Evolutionary conservation across 2,329 filamentous ascomycete genomes (phyloP), one percentile per base, ranked within the genome.

Genomic region (Exophiala dermatitidis): DNA sequence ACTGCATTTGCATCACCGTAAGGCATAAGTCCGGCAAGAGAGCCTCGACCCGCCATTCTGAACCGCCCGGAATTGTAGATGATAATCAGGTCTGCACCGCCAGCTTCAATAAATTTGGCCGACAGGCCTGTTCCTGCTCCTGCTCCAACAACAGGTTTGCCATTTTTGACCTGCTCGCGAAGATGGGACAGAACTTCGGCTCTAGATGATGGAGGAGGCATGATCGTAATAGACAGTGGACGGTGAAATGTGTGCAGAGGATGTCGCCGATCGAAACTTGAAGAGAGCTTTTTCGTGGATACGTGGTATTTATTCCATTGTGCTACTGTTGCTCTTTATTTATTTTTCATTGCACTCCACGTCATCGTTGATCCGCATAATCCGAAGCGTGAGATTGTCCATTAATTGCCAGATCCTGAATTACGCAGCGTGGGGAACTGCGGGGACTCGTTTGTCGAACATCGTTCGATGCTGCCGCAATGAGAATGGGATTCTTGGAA

Each of bases 21-120:
- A 0, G 84, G 83, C 82, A 86, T 85, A 46, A 86, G 68, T 0
- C 84, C 84, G 0, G 84, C 83, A 7, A 87, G 68, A 0, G 82
- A 86, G 0, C 84, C 84, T 40, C 81, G 73, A 0, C 85, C 84
- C 0, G 83, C 84, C 85, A 88, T 88, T 6, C 84, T 80, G 65
- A 84, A 88, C 3, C 84, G 77, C 0, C 84, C 84, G 36, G 80
- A 83, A 67, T 87, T 87, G 72, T 87, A 87, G 61, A 87, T 77
- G 57, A 86, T 81, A 63, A 88, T 85, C 40, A 88, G 71, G 62
- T 87, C 83, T 9, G 78, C 81, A 56, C 83, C 82, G 36, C 84
- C 84, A 43, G 76, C 75, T 66, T 88, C 84, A 59, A 86, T 78
- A 62, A 79, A 84, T 62, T 88, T 88, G 55, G 84, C 84, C 1